Base-by-base conservation (phyloP, 1,284 basidiomycete genomes). In the Ganoderma meredithae region DNA sequence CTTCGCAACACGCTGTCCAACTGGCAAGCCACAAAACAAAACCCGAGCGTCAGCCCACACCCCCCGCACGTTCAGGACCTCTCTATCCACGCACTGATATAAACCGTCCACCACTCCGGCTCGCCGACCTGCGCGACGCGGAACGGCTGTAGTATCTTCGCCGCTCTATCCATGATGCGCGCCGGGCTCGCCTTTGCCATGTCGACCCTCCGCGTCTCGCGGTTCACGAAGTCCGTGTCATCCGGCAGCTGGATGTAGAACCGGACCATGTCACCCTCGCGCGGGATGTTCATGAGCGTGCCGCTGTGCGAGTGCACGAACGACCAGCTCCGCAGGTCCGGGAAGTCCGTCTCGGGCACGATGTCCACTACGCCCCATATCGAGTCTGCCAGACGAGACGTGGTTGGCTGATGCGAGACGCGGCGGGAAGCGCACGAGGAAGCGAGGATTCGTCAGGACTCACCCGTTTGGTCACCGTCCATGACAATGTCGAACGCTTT, bases 41-140 rank as follows among this genome's bases (percentile, higher is more conserved):
- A 39, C 9, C 17, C 33, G 8, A 22, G 9, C 19, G 19, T 58
- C 33, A 58, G 17, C 19, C 12, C 7, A 36, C 36, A 6, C 36
- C 36, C 8, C 6, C 3, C 36, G 36, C 36, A 6, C 36, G 36
- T 36, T 7, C 36, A 8, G 36, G 2, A 36, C 7, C 36, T 8
- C 9, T 36, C n/a, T 36, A 13, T 3, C 2, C 0, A 77, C 80
- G 64, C 58, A 81, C 82, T 90, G 71, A 86, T 85, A 73, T 94
- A 95, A 25, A 92, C 83, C 0, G 92, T 94, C 90, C 90, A 95
- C 94, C 95, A 96, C 55, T 94, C 88, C 27, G 92, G 83, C 19
- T 80, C 78, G 31, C 40, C 67, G 33, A 88, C 82, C 3, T 86
- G 85, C 19, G 85, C 83, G 49, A 96, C 84, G 9, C 78, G 83